These are phyloP conservation scores for Kodamaea restingae DNA, from an alignment of 805 yeast species.

Conservation along the genomic window DNA sequence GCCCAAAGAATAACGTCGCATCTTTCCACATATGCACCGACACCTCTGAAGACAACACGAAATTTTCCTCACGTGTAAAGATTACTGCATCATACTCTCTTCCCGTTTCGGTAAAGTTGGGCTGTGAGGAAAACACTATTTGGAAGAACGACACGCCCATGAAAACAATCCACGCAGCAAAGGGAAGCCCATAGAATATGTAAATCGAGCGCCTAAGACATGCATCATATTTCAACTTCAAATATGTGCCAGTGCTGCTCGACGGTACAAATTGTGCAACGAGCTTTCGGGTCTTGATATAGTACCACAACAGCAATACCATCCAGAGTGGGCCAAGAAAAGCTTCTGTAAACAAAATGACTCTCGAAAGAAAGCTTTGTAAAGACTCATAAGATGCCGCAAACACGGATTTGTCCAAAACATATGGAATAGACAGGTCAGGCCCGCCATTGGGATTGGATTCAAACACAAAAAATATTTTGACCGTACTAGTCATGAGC, in stretches of 20 bases:
- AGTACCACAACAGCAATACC: slow-evolving; percentile 15
- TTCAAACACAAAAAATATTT: background rate
- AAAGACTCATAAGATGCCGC: background rate
- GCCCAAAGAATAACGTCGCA: slow-evolving; percentile 10
- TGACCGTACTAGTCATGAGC: background rate
- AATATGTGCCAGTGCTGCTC: slow-evolving; percentile 11
- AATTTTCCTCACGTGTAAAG: background rate
- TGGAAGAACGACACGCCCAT: background rate
- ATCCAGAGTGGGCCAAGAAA: slow-evolving; percentile 11
- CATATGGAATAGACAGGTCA: background rate
- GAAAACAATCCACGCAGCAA: slow-evolving; percentile 2
- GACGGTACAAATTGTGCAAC: slow-evolving; percentile 28
- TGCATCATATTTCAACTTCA: slow-evolving; percentile 12
- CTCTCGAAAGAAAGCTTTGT: background rate
- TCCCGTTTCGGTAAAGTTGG: background rate
- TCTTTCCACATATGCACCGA: slow-evolving; percentile 10
- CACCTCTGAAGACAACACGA: background rate
- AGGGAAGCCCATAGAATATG: slow-evolving; percentile 25
- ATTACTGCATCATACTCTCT: background rate
- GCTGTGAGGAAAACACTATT: too few relatives aligned
- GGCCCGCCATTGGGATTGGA: background rate
- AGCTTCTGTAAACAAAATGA: background rate
- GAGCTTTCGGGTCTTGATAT: slow-evolving; percentile 24
- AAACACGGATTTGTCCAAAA: background rate
- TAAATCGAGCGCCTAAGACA: slow-evolving; percentile 26